Conservation (phyloP, 1,284 basidiomycete species). For the Lentinula novae-zelandiae region DNA sequence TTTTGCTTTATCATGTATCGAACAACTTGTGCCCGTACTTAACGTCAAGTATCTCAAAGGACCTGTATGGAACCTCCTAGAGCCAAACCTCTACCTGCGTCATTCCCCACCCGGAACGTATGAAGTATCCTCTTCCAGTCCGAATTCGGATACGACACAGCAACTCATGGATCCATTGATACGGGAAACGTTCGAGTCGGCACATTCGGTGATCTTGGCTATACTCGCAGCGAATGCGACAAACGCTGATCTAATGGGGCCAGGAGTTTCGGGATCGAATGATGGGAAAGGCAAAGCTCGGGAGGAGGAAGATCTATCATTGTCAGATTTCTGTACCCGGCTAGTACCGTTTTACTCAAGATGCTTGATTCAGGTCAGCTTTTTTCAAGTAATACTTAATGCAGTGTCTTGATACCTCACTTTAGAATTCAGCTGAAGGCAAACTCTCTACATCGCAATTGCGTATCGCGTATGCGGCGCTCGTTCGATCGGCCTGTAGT, state of each 20-base stretch:
- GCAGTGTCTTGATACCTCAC: neutral
- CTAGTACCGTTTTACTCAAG: constrained; percentile 66
- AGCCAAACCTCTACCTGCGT: constrained; percentile 44
- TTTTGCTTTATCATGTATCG: constrained; percentile 61
- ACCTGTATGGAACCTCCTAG: constrained; percentile 52
- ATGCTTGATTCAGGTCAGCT: constrained; percentile 61
- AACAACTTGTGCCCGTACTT: constrained; percentile 64
- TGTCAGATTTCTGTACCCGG: constrained; percentile 38
- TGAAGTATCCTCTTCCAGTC: constrained; percentile 34
- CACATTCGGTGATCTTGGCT: constrained; percentile 70
- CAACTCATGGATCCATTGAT: constrained; percentile 29
- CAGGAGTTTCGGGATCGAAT: neutral
- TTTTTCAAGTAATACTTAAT: neutral
- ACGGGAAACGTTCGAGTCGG: constrained; percentile 69
- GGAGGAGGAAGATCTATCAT: constrained; percentile 1
- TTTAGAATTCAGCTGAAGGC: constrained; percentile 61
- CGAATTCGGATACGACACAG: constrained; percentile 34
- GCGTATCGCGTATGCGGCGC: constrained; percentile 60
- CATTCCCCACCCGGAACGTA: neutral
- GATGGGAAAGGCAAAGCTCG: neutral
- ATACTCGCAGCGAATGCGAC: constrained; percentile 53
- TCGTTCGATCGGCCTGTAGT: constrained; percentile 54
- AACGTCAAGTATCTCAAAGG: constrained; percentile 43
- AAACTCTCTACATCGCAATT: constrained; percentile 57
- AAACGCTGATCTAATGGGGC: neutral